A percentile compares a stretch with the other conserved stretches of the same genome.
Evolutionary conservation across 176 grass and related monocot species (phyloP).

Genomic region (Typha latifolia): DNA sequence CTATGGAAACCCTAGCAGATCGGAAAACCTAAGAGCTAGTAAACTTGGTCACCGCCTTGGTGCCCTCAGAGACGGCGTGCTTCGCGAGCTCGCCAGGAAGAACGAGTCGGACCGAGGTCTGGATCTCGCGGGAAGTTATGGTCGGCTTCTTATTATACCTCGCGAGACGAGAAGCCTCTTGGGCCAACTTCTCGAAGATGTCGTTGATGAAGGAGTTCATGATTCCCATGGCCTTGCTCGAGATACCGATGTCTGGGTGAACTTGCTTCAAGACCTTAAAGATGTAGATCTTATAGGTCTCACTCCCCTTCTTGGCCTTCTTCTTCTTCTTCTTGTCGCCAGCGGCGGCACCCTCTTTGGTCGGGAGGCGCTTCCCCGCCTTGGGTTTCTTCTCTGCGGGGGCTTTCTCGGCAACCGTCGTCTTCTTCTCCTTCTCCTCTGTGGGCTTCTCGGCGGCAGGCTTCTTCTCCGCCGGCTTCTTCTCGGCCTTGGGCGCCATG

Average conservation of each 20-base stretch:
- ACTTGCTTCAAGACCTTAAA: constrained; percentile 34
- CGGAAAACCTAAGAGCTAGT: constrained; percentile 17
- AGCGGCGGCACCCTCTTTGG: constrained; percentile 15
- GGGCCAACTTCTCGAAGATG: constrained; percentile 29
- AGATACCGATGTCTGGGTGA: constrained; percentile 29
- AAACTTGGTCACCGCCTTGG: constrained; percentile 30
- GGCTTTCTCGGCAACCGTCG: constrained; percentile 8
- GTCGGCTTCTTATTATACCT: constrained; percentile 32
- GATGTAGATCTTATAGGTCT: constrained; percentile 36
- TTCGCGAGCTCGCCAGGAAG: constrained; percentile 30
- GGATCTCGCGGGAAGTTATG: constrained; percentile 32
- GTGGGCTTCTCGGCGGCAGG: constrained; percentile 24
- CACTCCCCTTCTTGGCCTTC: constrained; percentile 25
- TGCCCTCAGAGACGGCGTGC: constrained; percentile 33
- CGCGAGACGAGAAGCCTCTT: constrained; percentile 17
- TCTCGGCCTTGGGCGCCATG: constrained; percentile 40
- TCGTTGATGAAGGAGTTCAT: constrained; percentile 38
- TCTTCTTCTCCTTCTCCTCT: constrained; percentile 19
- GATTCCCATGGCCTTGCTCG: constrained; percentile 35
- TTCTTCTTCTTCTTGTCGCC: constrained; percentile 30
- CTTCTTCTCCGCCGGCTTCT: constrained; percentile 42
- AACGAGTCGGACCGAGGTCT: constrained; percentile 28
- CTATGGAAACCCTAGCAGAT: not conserved
- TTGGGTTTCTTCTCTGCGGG: constrained; percentile 26
- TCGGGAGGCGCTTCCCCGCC: constrained; percentile 23